Base-by-base conservation (phyloP, 208 protist genomes). In the Herpetomonas muscarum region DNA sequence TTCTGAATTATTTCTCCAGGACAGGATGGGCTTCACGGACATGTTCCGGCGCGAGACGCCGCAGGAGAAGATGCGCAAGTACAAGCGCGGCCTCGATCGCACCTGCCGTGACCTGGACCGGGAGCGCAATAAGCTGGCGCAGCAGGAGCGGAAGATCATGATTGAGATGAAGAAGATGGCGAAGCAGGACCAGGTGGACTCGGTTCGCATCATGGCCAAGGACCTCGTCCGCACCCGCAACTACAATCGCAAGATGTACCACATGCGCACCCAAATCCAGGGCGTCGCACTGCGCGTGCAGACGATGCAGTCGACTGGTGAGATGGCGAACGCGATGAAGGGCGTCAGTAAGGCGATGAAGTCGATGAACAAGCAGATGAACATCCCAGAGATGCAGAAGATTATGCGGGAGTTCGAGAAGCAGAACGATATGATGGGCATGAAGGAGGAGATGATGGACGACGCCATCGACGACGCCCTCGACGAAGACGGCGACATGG, bases 361-460 rank as follows among this genome's bases (percentile, higher is more conserved):
- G 25, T 60, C 61, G 24, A 99, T 99, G 97, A 99, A 99, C 84
- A 86, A 74, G 55, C 77, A 94, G 53, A 97, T 99, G 86, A 98
- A 99, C 57, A 70, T 98, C 24, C 96, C 97, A 0, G 79, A 89
- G 55, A 97, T 99, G 80, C 93, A 98, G 79, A 85, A 93, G 61
- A 98, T 99, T 62, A 98, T 99, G 94, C 87, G 87, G 55, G 97
- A 99, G 70, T 99, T 99, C 75, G 97, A 98, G 75, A 93, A 97
- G 81, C 84, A 98, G 70, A 97, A 94, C 70, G 94, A 98, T 53
- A 89, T 97, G 72, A 98, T 98, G 94, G 94, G 96, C 31, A 98
- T 98, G 96, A 98, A 99, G 85, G 92, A 98, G 61, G 98, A 99
- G 50, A 98, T 99, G 95, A 98, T 99, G 94, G 85, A 83, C 56